Evolutionary conservation across 208 protist genomes (phyloP), one percentile per base, ranked within the genome.

Genomic region (Leishmania aethiopica): DNA sequence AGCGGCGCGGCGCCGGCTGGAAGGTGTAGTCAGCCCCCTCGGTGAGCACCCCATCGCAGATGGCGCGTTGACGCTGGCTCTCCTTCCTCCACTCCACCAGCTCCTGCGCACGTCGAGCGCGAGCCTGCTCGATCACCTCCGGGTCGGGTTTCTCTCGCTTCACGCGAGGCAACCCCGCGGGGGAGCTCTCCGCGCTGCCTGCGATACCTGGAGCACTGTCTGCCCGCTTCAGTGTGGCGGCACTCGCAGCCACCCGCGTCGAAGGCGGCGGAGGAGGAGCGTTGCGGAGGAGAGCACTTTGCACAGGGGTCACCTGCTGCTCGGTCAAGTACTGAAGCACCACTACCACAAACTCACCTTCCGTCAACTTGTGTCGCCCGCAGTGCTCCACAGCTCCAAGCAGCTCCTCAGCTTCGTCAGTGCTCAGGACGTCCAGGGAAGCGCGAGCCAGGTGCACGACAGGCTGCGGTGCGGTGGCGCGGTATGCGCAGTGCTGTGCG

Each of bases 371-470:
- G 51, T 75, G 73, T 25, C 75, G 55, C 1, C 84, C 84, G 73
- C 85, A 93, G 62, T 87, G 6, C 80, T 88, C 80, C 35, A 97
- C 49, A 1, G 90, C 87, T 15, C 79, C 75, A 35, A 91, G 74
- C 35, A 96, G 74, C 84, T 95, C 94, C 70, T 92, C 89, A 35
- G 90, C 76, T 64, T 97, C 92, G 0, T 89, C 87, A 0, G 89
- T 55, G 51, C 87, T 90, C n/a, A 97, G 80, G 47, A 94, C 19
- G 67, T 91, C 81, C 19, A 93, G 81, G 19, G 91, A 83, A 51
- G 91, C 94, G 1, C 88, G 84, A 11, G 90, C 85, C 51, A 97
- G 76, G 13, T 84, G 82, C 10, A 90, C 84, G 22, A 94, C 84
- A 47, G 80, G 80, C 70, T 94, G 86, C 45, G 90, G 79, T n/a